A percentile compares a stretch with the other conserved stretches of the same genome.
Evolutionary conservation across 192 early-diverging fungal species (phyloP).

Genomic region (Mortierella hygrophila): DNA sequence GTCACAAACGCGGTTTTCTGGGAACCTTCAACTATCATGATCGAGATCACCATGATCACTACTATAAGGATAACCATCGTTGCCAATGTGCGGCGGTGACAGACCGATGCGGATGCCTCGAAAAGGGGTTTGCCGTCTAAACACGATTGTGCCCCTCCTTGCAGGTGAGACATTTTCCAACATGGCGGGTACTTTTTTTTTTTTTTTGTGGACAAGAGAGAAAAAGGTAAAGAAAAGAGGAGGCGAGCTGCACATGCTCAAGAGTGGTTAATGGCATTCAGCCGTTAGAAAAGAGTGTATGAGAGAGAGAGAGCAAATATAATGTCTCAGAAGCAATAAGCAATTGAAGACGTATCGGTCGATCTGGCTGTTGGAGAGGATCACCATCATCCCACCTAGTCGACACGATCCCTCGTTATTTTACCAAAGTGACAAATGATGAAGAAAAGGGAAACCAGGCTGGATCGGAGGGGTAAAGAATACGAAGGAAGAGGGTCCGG

Average conservation of each 20-base stretch:
- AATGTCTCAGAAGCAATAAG: not conserved
- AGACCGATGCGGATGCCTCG: not conserved
- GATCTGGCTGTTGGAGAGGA: not conserved
- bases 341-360: not conserved
- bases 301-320: not conserved
- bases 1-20: too few species aligned
- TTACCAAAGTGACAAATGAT: too few species aligned
- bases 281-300: not conserved
- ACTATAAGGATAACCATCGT: not conserved
- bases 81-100: not conserved
- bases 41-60: not conserved
- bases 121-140: constrained; percentile 2
- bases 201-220: not conserved
- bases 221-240: not conserved
- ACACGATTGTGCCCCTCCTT: not conserved
- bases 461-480: not conserved
- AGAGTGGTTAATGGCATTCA: not conserved
- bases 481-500: not conserved
- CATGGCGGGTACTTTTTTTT: not conserved
- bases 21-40: not conserved
- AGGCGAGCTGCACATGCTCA: not conserved
- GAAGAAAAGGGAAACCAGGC: too few species aligned
- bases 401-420: too few species aligned
- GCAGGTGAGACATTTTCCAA: not conserved
- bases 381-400: not conserved